Percentiles rank a stretch among this genome's conserved stretches.
phyloP scores from a whole-genome alignment of 345 rosid genomes.

The Brassica juncea region DNA sequence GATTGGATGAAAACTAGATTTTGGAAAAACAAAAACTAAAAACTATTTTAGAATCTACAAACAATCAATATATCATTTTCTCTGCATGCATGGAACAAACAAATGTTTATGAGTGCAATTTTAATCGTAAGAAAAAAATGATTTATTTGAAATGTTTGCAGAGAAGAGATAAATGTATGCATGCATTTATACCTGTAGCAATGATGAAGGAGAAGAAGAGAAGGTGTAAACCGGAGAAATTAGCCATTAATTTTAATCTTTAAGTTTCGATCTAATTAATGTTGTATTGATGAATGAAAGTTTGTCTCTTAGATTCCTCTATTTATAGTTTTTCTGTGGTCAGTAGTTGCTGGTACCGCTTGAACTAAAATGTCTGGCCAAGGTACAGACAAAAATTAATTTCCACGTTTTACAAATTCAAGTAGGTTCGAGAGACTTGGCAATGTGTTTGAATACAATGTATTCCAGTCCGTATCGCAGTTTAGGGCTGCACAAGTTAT shows the following conservation, averaged over 20 bases:
- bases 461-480: neutral
- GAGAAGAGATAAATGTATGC: neutral
- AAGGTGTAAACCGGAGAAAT: neutral
- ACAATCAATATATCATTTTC: neutral
- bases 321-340: conserved; percentile 19
- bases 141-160: neutral
- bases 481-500: neutral
- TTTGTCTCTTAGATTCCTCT: neutral
- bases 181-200: neutral
- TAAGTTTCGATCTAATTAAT: neutral
- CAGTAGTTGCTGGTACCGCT: neutral
- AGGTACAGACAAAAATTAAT: neutral
- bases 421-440: neutral
- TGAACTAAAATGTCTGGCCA: neutral
- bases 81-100: conserved; percentile 1
- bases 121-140: neutral
- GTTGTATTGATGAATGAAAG: neutral
- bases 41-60: too few relatives aligned
- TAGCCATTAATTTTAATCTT: conserved; percentile 1
- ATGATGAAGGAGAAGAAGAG: conserved; percentile 32
- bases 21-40: too few relatives aligned
- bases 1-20: too few relatives aligned
- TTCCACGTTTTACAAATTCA: neutral
- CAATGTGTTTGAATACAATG: neutral
- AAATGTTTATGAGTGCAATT: neutral